phyloP scores from a whole-genome alignment of 176 grass and related monocot species.

The Rhynchospora tenuis region DNA sequence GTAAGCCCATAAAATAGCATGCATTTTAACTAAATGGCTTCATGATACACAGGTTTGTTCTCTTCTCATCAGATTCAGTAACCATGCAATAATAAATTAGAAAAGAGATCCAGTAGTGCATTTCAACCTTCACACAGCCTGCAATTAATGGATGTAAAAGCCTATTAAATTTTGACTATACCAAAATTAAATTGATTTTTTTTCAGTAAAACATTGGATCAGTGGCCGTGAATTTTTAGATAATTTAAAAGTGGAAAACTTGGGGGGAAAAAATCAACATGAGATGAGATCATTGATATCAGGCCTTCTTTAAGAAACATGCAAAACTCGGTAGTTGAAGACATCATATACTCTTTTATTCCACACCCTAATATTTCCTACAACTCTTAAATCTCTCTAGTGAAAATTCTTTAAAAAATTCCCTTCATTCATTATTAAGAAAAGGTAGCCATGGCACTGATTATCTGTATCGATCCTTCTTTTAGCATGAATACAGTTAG shows the following conservation, averaged over 20 bases:
- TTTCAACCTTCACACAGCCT: constrained; percentile 4
- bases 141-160: not conserved
- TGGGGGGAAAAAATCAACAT: not conserved
- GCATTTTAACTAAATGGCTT: not conserved
- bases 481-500: not conserved
- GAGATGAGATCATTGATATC: not conserved
- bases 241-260: not conserved
- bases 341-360: too few species aligned
- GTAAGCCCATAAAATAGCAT: not conserved
- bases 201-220: not conserved
- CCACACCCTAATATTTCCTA: too few species aligned
- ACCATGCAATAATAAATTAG: constrained; percentile 5
- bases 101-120: constrained; percentile 2
- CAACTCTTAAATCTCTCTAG: too few species aligned
- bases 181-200: not conserved
- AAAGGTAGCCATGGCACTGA: too few species aligned
- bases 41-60: not conserved
- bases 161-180: not conserved
- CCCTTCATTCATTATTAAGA: too few species aligned
- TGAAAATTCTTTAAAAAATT: too few species aligned
- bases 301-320: too few species aligned
- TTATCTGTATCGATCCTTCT: too few species aligned
- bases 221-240: not conserved
- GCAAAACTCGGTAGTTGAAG: too few species aligned
- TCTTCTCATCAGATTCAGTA: not conserved